Evolutionary conservation across 192 early-diverging fungal species (phyloP).

Genomic region (Dimargaris xerosporica): DNA sequence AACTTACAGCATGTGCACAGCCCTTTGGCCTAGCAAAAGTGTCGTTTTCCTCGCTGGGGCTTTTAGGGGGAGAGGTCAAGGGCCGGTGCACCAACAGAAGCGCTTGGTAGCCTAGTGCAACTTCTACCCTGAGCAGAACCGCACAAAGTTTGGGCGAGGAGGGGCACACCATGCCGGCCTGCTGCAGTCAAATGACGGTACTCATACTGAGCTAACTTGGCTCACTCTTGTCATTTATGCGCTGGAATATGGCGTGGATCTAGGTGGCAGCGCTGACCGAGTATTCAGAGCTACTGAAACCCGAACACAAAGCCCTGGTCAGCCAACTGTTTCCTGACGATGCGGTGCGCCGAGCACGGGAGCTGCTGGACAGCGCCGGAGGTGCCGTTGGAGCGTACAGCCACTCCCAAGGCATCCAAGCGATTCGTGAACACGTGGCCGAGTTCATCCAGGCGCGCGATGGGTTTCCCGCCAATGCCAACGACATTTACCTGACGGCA

Average conservation of each 20-base stretch:
- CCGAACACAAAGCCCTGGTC: constrained; percentile 34
- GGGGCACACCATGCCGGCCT: too few species aligned
- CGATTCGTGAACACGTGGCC: constrained; percentile 75
- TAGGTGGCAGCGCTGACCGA: constrained; percentile 77
- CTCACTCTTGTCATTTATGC: not conserved
- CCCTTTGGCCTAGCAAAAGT: too few species aligned
- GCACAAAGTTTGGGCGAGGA: too few species aligned
- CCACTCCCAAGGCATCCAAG: constrained; percentile 81
- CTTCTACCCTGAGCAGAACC: too few species aligned
- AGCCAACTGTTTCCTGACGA: constrained; percentile 62
- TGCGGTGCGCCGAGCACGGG: constrained; percentile 65
- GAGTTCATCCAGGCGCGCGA: constrained; percentile 86
- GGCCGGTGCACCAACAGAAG: too few species aligned
- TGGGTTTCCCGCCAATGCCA: constrained; percentile 71
- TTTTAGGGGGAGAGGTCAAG: too few species aligned
- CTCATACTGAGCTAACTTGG: too few species aligned
- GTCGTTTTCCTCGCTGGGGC: too few species aligned
- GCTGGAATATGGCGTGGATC: not conserved
- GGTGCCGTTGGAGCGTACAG: constrained; percentile 80
- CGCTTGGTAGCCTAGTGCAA: too few species aligned
- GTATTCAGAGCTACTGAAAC: constrained; percentile 64
- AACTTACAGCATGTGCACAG: too few species aligned
- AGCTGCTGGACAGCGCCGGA: constrained; percentile 49
- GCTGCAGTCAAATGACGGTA: too few species aligned
- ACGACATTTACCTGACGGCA: constrained; percentile 81